Base-by-base conservation (phyloP, 169 alveolate genomes). In the Cryptosporidium parvum region DNA sequence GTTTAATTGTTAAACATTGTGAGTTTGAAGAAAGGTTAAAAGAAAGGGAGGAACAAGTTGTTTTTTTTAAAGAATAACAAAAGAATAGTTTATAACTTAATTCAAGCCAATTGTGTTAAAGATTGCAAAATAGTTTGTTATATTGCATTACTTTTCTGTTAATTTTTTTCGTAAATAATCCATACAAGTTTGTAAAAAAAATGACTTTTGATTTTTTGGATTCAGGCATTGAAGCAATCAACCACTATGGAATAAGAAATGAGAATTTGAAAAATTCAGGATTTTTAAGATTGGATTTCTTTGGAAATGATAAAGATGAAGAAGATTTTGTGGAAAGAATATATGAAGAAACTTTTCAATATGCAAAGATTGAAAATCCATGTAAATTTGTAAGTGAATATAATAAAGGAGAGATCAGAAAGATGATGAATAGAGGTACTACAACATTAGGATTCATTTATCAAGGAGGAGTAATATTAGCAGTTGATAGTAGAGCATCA, bases 401-500 rank as follows among this genome's bases (percentile, higher is more conserved):
- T 31, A 59, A 80, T n/a, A 65, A 39, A 12, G 89, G 89, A 9
- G 75, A 65, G 35, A 14, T 80, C 5, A 37, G 65, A 39, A 92
- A 84, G 48, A 84, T 84, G 67, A 89, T 92, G 86, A 91, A 93
- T 56, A 95, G 92, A 92, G 99, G 99, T n/a, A 98, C 99, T 39
- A 98, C 99, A 9, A 98, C 99, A 18, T 95, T 98, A 23, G 99
- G 97, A 16, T 97, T 97, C 69, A 92, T 93, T 51, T 93, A 93
- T 84, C 96, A 98, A 93, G 98, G 97, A 26, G 99, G 99, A 31
- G 97, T 98, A 70, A 93, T 99, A 14, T 94, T 99, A 16, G 99
- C 99, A 26, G 99, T 98, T 65, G 99, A 99, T 93, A 97, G 99
- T 53, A 94, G 99, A 86, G 99, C 99, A 29, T 96, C 99, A 61